Conservation (phyloP, 2,329 filamentous ascomycete genomes). For the Microcyclosporella mali region DNA sequence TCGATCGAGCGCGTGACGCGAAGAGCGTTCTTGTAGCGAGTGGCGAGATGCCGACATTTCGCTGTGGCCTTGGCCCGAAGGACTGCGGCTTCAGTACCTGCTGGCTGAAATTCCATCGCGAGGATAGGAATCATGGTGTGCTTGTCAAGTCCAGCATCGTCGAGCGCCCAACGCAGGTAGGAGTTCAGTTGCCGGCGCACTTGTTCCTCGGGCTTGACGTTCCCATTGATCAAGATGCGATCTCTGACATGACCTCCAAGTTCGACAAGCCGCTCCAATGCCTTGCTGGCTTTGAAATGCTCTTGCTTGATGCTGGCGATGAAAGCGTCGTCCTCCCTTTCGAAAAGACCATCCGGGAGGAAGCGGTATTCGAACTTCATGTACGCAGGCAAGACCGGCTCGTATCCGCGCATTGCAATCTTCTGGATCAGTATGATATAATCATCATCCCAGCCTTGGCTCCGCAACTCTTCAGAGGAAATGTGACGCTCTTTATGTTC, state of each 20-base stretch:
- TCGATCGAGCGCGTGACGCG: slow-evolving; percentile 25
- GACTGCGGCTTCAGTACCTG: slow-evolving; percentile 34
- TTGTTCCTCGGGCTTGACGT: slow-evolving; percentile 17
- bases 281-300: slow-evolving; percentile 48
- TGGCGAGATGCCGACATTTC: slow-evolving; percentile 40
- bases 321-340: slow-evolving; percentile 38
- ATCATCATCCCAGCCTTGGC: slow-evolving; percentile 44
- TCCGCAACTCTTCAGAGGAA: slow-evolving; percentile 20
- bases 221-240: slow-evolving; percentile 34
- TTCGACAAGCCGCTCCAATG: slow-evolving; percentile 45
- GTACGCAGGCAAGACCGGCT: slow-evolving; percentile 47
- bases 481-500: slow-evolving; percentile 21
- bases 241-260: slow-evolving; percentile 50
- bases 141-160: slow-evolving; percentile 41
- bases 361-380: slow-evolving; percentile 51
- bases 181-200: slow-evolving; percentile 27
- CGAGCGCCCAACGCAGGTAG: slow-evolving; percentile 51
- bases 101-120: slow-evolving; percentile 38
- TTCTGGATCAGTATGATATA: slow-evolving; percentile 50
- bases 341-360: slow-evolving; percentile 49
- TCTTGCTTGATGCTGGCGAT: slow-evolving; percentile 39
- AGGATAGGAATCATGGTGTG: slow-evolving; percentile 38
- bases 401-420: slow-evolving; percentile 50
- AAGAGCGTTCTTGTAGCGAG: slow-evolving; percentile 38
- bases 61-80: slow-evolving; percentile 40